Evolutionary conservation across 768 basidiomycete species (phyloP).

Genomic region (Rhizopogon vulgaris): DNA sequence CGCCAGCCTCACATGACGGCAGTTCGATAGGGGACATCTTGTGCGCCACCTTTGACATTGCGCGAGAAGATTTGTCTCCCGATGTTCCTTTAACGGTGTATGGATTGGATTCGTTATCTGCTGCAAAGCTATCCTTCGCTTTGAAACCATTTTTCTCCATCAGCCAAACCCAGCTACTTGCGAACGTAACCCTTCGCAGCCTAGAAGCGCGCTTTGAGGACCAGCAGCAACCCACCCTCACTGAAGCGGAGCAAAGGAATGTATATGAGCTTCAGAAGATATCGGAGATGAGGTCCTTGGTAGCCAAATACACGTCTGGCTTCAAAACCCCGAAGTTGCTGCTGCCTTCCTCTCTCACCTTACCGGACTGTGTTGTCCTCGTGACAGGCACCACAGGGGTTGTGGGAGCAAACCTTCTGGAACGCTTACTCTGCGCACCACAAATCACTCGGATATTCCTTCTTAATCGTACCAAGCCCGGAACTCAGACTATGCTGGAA

Average conservation of each 20-base stretch:
- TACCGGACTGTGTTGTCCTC: constrained; percentile 12
- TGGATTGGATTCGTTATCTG: constrained; percentile 37
- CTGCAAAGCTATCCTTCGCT: constrained; percentile 29
- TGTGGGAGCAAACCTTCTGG: constrained; percentile 18
- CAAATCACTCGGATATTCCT: constrained; percentile 16
- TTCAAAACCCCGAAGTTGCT: background rate
- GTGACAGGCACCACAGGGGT: constrained; percentile 27
- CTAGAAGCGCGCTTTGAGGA: background rate
- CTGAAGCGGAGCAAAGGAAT: background rate
- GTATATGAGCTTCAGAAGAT: background rate
- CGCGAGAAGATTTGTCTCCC: constrained; percentile 26
- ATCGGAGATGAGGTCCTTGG: background rate
- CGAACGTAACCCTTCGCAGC: background rate
- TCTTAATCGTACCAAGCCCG: constrained; percentile 14
- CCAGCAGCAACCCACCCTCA: background rate
- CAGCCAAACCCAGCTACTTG: background rate
- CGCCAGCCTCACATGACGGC: background rate
- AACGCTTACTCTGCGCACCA: background rate
- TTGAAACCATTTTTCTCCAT: constrained; percentile 15
- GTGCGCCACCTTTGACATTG: constrained; percentile 22
- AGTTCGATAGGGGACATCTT: constrained; percentile 12
- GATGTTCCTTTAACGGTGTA: constrained; percentile 36
- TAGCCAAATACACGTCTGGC: background rate
- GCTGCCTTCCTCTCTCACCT: background rate
- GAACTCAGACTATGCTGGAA: constrained; percentile 8